Conservation (phyloP, 1,284 basidiomycete species). For the Heimioporus retisporus region DNA sequence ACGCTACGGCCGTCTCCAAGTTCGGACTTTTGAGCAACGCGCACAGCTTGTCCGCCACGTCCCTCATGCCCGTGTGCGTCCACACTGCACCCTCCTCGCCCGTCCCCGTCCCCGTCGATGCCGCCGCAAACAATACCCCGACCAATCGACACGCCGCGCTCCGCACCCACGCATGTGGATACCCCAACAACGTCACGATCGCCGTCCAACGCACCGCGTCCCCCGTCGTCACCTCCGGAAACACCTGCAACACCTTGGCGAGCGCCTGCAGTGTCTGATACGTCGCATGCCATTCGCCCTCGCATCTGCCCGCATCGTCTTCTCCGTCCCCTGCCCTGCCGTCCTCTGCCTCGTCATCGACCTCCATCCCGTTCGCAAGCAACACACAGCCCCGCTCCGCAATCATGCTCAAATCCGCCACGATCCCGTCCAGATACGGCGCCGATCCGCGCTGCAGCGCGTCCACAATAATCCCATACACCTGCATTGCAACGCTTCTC, state of each 20-base stretch:
- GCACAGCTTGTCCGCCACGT: conserved; percentile 82
- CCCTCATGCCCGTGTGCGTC: conserved; percentile 68
- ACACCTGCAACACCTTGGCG: conserved; percentile 71
- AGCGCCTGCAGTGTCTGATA: conserved; percentile 85
- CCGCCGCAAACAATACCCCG: conserved; percentile 73
- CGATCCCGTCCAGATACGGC: conserved; percentile 62
- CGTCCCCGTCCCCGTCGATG: conserved; percentile 26
- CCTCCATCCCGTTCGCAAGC: conserved; percentile 56
- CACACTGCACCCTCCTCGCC: conserved; percentile 45
- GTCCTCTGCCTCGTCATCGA: conserved; percentile 47
- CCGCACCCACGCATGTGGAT: conserved; percentile 97
- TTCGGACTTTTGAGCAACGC: conserved; percentile 87
- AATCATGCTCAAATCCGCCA: conserved; percentile 69
- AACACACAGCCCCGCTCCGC: conserved; percentile 59
- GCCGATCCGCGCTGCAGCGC: conserved; percentile 61
- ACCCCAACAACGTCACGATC: conserved; percentile 79
- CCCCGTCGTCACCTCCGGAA: conserved; percentile 55
- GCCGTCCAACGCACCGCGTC: conserved; percentile 69
- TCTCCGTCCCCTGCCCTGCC: no score
- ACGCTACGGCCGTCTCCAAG: conserved; percentile 80
- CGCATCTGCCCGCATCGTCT: conserved; percentile 46
- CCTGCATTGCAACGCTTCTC: no score
- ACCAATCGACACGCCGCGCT: conserved; percentile 84
- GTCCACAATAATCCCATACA: no score
- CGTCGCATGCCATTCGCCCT: conserved; percentile 80